A percentile compares a stretch with the other conserved stretches of the same genome.
Conservation (phyloP, 176 grass and related monocot species). For the Pontederia crassipes region DNA sequence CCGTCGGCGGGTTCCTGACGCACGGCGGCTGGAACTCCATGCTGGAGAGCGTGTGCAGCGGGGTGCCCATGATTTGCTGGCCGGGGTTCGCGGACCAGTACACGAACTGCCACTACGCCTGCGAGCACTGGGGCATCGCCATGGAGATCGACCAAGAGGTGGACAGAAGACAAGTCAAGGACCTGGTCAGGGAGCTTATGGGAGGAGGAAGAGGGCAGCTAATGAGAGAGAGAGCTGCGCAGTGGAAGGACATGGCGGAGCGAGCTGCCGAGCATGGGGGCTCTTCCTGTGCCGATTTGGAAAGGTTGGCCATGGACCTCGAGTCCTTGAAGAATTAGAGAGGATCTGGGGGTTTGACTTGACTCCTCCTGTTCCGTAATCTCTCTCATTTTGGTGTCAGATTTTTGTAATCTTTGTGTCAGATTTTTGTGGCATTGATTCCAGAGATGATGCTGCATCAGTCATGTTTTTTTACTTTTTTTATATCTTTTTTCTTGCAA, state of each 20-base stretch:
- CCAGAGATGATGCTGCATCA: too few relatives aligned
- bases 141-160: background rate
- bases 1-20: background rate
- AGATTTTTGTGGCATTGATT: too few relatives aligned
- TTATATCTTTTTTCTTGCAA: too few relatives aligned
- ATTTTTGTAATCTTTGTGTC: too few relatives aligned
- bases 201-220: slow-evolving; percentile 1
- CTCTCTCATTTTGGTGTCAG: too few relatives aligned
- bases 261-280: background rate
- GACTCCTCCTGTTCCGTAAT: too few relatives aligned
- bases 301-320: background rate
- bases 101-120: background rate
- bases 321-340: too few relatives aligned
- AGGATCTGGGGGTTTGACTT: too few relatives aligned
- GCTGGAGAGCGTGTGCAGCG: background rate
- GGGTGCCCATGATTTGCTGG: slow-evolving; percentile 9
- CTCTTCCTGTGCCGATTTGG: background rate
- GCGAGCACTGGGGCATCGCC: background rate
- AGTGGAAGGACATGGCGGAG: slow-evolving; percentile 4
- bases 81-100: slow-evolving; percentile 4
- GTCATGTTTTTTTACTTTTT: too few relatives aligned
- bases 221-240: background rate
- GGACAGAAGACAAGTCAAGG: background rate
- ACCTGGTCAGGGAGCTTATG: background rate
- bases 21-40: slow-evolving; percentile 1